Evolutionary conservation across 495 filamentous ascomycete species (phyloP).

Genomic region (Penicillium verhagenii): DNA sequence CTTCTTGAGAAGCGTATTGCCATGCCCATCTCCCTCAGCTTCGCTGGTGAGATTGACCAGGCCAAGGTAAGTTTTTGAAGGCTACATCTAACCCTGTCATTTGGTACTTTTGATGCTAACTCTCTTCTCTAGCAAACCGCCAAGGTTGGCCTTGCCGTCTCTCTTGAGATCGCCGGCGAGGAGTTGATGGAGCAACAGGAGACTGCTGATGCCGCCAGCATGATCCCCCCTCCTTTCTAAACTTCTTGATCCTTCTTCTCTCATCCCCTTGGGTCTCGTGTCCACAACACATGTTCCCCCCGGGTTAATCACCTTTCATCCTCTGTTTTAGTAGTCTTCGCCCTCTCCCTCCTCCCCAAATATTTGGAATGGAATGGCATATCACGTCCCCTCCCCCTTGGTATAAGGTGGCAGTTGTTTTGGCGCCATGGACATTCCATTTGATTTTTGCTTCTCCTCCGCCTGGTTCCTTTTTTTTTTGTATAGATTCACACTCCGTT

Average conservation of each 20-base stretch:
- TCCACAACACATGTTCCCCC: constrained; percentile 7
- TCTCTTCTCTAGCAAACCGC: constrained; percentile 70
- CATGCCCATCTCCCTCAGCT: constrained; percentile 84
- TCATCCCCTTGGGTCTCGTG: constrained; percentile 4
- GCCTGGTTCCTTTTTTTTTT: constrained; percentile 16
- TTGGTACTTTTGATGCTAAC: constrained; percentile 14
- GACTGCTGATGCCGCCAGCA: constrained; percentile 48
- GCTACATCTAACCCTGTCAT: neutral
- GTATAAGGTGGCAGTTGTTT: constrained; percentile 39
- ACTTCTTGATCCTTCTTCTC: constrained; percentile 31
- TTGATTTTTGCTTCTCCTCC: constrained; percentile 16
- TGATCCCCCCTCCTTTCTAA: constrained; percentile 56
- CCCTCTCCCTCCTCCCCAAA: constrained; percentile 16
- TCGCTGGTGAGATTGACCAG: constrained; percentile 97
- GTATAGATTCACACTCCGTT: constrained; percentile 48
- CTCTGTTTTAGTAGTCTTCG: constrained; percentile 52
- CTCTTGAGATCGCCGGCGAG: constrained; percentile 84
- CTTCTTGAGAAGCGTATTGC: constrained; percentile 94
- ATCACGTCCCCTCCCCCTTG: constrained; percentile 19
- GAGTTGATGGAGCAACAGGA: constrained; percentile 94
- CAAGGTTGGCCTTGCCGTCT: constrained; percentile 91
- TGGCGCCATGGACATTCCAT: constrained; percentile 43
- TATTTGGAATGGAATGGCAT: constrained; percentile 36
- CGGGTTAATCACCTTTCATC: constrained; percentile 35
- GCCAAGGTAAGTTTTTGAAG: constrained; percentile 68